phyloP scores from a whole-genome alignment of 331 rosid species.

The Malus hybrid region DNA sequence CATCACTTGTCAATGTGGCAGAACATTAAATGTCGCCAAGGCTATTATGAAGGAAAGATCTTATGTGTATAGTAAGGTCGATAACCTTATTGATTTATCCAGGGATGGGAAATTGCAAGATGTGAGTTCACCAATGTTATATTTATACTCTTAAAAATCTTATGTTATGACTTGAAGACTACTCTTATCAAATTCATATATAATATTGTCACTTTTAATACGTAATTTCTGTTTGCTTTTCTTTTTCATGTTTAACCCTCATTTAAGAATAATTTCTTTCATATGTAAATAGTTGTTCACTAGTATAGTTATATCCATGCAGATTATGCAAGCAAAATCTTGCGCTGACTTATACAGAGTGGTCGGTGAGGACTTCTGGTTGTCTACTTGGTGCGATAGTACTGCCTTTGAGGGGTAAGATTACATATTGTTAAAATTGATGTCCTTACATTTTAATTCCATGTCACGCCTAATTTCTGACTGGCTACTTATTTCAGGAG shows the following conservation, averaged over 20 bases:
- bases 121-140: constrained; percentile 22
- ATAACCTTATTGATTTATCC: constrained; percentile 61
- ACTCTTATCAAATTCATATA: neutral
- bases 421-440: neutral
- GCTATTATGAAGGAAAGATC: constrained; percentile 59
- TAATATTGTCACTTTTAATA: neutral
- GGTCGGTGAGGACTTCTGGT: constrained; percentile 91
- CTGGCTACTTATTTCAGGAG: constrained; percentile 55
- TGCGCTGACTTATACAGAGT: constrained; percentile 64
- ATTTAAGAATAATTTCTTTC: neutral
- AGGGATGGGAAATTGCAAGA: constrained; percentile 63
- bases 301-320: constrained; percentile 13
- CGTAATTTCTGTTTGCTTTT: too few relatives aligned
- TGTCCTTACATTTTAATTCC: constrained; percentile 6
- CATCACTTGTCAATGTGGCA: constrained; percentile 34
- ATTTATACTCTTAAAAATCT: neutral
- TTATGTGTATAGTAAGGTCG: constrained; percentile 57
- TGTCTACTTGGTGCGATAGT: constrained; percentile 88
- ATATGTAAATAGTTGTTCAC: neutral
- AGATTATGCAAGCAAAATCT: constrained; percentile 68
- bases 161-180: neutral
- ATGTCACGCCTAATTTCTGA: constrained; percentile 19
- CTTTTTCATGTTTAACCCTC: neutral
- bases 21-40: constrained; percentile 76
- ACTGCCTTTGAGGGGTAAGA: constrained; percentile 75